Evolutionary conservation across 2,329 filamentous ascomycete species (phyloP).

Genomic region (Curvularia verruculosa): DNA sequence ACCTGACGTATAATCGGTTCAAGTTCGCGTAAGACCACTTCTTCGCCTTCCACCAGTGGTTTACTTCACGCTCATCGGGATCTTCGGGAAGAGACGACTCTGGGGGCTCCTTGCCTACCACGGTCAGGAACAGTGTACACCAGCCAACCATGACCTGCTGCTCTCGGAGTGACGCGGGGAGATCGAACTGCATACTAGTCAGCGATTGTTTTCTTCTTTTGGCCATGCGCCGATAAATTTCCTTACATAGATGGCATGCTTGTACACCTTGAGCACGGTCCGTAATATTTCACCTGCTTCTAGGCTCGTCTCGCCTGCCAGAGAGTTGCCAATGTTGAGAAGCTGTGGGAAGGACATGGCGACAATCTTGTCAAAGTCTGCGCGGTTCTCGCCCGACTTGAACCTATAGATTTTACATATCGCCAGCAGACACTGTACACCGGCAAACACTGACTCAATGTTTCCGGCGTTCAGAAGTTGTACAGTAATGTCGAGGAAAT

Average conservation of each 20-base stretch:
- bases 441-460: conserved; percentile 85
- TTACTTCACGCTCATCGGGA: conserved; percentile 82
- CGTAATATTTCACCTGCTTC: conserved; percentile 98
- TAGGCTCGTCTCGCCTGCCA: conserved; percentile 88
- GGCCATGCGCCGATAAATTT: conserved; percentile 23
- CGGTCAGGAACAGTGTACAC: conserved; percentile 93
- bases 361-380: conserved; percentile 93
- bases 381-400: conserved; percentile 81
- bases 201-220: conserved; percentile 31
- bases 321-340: conserved; percentile 81
- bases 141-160: conserved; percentile 88
- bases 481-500: conserved; percentile 90
- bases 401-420: conserved; percentile 96
- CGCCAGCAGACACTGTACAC: conserved; percentile 89
- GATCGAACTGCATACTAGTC: conserved; percentile 71
- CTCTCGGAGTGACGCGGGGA: conserved; percentile 77
- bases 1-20: conserved; percentile 93
- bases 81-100: conserved; percentile 79
- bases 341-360: conserved; percentile 88
- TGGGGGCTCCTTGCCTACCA: conserved; percentile 84
- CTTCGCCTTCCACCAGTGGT: conserved; percentile 99
- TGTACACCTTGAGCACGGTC: conserved; percentile 93
- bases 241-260: conserved; percentile 95
- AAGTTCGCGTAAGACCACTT: conserved; percentile 99
- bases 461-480: conserved; percentile 88